Evolutionary conservation across 257 asterid genomes (phyloP).

Genomic region (Anisodus acutangulus): DNA sequence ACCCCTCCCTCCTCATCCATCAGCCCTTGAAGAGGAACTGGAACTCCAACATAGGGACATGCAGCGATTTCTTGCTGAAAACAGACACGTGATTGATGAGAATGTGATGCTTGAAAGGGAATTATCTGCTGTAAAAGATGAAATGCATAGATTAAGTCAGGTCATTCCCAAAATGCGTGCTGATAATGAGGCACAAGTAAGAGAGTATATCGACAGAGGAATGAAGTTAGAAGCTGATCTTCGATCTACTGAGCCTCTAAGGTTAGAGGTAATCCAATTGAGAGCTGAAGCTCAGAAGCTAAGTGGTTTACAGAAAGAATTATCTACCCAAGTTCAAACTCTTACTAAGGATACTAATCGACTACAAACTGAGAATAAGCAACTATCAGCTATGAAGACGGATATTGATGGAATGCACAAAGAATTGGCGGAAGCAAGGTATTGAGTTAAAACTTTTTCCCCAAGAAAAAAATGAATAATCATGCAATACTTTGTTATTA

Average conservation of each 20-base stretch:
- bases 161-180: conserved; percentile 66
- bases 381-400: conserved; percentile 59
- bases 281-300: conserved; percentile 76
- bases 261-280: conserved; percentile 63
- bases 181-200: conserved; percentile 71
- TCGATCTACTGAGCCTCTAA: conserved; percentile 62
- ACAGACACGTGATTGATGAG: conserved; percentile 73
- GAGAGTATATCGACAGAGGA: conserved; percentile 78
- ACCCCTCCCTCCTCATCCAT: conserved; percentile 68
- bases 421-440: conserved; percentile 81
- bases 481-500: neutral
- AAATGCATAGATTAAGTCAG: conserved; percentile 70
- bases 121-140: conserved; percentile 74
- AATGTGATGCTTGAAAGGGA: conserved; percentile 88
- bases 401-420: conserved; percentile 75
- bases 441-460: neutral
- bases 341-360: conserved; percentile 68
- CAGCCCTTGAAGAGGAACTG: conserved; percentile 74
- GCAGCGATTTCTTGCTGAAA: conserved; percentile 66
- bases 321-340: conserved; percentile 61
- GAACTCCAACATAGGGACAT: conserved; percentile 83
- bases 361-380: conserved; percentile 67
- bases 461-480: conserved; percentile 5
- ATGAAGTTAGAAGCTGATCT: conserved; percentile 83
- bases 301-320: conserved; percentile 56